Conservation (phyloP, 192 early-diverging fungal genomes). For the Phycomyces nitens region DNA sequence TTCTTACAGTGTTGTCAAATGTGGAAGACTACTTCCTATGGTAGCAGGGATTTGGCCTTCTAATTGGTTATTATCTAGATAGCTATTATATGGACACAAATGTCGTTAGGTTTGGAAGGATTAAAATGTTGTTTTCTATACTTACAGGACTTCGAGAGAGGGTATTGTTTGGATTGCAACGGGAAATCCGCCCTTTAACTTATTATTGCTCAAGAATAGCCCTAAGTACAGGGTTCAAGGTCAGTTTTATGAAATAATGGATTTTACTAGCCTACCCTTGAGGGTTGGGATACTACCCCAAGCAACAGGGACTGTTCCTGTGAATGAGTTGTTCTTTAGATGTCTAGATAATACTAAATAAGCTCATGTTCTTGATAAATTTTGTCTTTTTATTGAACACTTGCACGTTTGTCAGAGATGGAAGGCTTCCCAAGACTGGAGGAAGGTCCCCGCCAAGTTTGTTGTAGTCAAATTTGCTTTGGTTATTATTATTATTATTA, state of each 20-base stretch:
- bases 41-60: conserved; percentile 11
- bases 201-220: conserved; percentile 22
- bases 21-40: conserved; percentile 13
- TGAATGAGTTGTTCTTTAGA: conserved; percentile 31
- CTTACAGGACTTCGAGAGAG: conserved; percentile 14
- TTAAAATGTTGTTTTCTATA: not conserved
- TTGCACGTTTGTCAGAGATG: conserved; percentile 20
- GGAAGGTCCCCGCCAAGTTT: conserved; percentile 17
- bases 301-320: conserved; percentile 26
- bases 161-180: not conserved
- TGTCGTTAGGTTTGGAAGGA: not conserved
- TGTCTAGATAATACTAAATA: conserved; percentile 17
- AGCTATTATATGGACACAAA: conserved; percentile 4
- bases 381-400: not conserved
- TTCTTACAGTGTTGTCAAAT: conserved; percentile 26
- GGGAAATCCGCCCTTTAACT: conserved; percentile 15
- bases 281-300: conserved; percentile 16
- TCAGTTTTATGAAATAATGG: not conserved
- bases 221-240: not conserved
- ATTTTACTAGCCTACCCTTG: not conserved
- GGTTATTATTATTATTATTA: not conserved
- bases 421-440: conserved; percentile 13
- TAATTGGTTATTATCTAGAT: conserved; percentile 28
- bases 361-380: not conserved
- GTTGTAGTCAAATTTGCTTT: conserved; percentile 28